Conservation (phyloP, 2,329 filamentous ascomycete genomes). For the Phialophora expanda region DNA sequence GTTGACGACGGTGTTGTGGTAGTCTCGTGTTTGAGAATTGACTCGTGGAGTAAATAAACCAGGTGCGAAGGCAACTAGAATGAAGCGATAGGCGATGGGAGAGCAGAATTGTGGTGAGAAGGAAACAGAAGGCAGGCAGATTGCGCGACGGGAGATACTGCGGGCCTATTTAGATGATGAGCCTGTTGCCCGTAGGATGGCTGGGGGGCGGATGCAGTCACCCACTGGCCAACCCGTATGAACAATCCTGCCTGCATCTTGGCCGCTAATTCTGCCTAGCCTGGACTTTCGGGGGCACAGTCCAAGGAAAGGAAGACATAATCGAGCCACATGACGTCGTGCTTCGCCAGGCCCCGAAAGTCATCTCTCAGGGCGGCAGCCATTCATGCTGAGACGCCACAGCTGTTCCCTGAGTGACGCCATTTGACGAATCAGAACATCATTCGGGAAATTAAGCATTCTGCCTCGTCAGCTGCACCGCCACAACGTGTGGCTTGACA, state of each 20-base stretch:
- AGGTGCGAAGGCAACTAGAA: slow-evolving; percentile 9
- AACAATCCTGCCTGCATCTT: slow-evolving; percentile 14
- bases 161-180: slow-evolving; percentile 16
- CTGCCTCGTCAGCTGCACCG: slow-evolving; percentile 10
- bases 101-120: neutral
- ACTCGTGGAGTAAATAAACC: neutral
- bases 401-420: slow-evolving; percentile 1
- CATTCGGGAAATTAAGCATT: neutral
- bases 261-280: slow-evolving; percentile 13
- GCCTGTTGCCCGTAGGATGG: slow-evolving; percentile 7
- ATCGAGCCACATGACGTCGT: slow-evolving; percentile 23
- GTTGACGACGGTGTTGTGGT: slow-evolving; percentile 43
- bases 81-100: slow-evolving; percentile 9
- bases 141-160: slow-evolving; percentile 14
- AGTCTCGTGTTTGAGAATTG: neutral
- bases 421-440: neutral
- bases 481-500: slow-evolving; percentile 14
- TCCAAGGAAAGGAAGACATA: slow-evolving; percentile 8
- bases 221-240: slow-evolving; percentile 12
- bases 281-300: slow-evolving; percentile 11
- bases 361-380: neutral
- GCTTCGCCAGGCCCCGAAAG: neutral
- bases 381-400: neutral
- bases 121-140: slow-evolving; percentile 10
- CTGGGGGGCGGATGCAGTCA: slow-evolving; percentile 18